Percentiles rank a stretch among this genome's conserved stretches.
Evolutionary conservation across 768 basidiomycete species (phyloP).

Genomic region (Artomyces pyxidatus): DNA sequence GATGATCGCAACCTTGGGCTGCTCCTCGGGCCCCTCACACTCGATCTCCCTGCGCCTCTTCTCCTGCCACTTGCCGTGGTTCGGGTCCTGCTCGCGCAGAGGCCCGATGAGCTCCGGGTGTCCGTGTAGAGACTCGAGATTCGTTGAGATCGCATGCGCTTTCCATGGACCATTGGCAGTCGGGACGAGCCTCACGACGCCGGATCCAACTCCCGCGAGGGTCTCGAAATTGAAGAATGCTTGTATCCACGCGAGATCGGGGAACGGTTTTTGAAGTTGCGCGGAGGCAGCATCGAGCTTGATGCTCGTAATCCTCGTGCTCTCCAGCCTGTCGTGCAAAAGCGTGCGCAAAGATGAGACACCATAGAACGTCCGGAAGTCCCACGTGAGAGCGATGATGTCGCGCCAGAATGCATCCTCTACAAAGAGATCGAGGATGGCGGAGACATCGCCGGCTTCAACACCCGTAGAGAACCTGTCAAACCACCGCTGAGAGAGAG

Average conservation of each 20-base stretch:
- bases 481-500: constrained; percentile 18
- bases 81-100: constrained; percentile 24
- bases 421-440: constrained; percentile 12
- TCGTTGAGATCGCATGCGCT: constrained; percentile 41
- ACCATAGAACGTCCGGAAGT: constrained; percentile 50
- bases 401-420: constrained; percentile 46
- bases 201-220: constrained; percentile 30
- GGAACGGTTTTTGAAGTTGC: constrained; percentile 22
- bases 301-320: constrained; percentile 16
- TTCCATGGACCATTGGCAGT: constrained; percentile 36
- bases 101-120: constrained; percentile 34
- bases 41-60: constrained; percentile 26
- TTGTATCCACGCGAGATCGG: constrained; percentile 35
- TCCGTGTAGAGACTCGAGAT: constrained; percentile 42
- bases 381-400: constrained; percentile 52
- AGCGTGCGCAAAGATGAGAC: constrained; percentile 32
- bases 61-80: constrained; percentile 36
- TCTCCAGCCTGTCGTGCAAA: constrained; percentile 36
- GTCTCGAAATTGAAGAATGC: constrained; percentile 36
- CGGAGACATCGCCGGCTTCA: constrained; percentile 5
- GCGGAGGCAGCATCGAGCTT: constrained; percentile 17
- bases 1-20: constrained; percentile 45
- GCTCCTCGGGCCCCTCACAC: constrained; percentile 29
- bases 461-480: constrained; percentile 12
- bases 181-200: constrained; percentile 40